Conservation (phyloP, 1,284 basidiomycete species). For the Chalciporus sp. region DNA sequence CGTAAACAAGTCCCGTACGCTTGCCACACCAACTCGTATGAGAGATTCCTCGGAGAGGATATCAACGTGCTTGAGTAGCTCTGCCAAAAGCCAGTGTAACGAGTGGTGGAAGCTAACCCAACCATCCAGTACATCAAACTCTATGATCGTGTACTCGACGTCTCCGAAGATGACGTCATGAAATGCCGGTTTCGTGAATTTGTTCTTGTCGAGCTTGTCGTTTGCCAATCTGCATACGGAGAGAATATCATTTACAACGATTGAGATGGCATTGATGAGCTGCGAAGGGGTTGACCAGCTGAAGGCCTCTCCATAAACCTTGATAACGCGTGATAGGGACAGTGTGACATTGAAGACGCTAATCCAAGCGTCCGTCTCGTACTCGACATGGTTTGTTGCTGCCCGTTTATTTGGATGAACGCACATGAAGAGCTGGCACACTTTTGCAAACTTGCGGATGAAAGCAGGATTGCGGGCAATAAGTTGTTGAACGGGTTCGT, state of each 20-base stretch:
- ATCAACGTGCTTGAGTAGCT: conserved; percentile 83
- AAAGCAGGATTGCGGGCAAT: conserved; percentile 64
- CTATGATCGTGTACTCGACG: conserved; percentile 60
- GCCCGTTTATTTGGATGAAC: conserved; percentile 90
- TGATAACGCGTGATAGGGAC: conserved; percentile 84
- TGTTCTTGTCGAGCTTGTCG: conserved; percentile 64
- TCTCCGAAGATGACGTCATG: conserved; percentile 70
- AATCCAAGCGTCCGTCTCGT: conserved; percentile 93
- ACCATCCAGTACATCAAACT: conserved; percentile 80
- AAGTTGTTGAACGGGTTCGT: conserved; percentile 73
- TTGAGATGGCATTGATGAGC: conserved; percentile 69
- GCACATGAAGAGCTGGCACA: conserved; percentile 88
- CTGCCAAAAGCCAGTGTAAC: conserved; percentile 89
- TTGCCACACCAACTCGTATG: conserved; percentile 50
- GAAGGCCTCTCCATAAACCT: conserved; percentile 85
- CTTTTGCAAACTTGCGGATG: conserved; percentile 56
- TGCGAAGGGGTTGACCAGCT: conserved; percentile 56
- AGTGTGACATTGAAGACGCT: conserved; percentile 92
- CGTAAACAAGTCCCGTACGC: conserved; percentile 63
- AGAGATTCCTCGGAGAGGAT: conserved; percentile 61
- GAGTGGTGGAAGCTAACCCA: conserved; percentile 96
- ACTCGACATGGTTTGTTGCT: conserved; percentile 83
- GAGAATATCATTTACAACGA: conserved; percentile 74
- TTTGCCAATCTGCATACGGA: conserved; percentile 68
- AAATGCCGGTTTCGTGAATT: conserved; percentile 62